Evolutionary conservation across 768 basidiomycete genomes (phyloP).

Genomic region (Xerocomus potaroensis): DNA sequence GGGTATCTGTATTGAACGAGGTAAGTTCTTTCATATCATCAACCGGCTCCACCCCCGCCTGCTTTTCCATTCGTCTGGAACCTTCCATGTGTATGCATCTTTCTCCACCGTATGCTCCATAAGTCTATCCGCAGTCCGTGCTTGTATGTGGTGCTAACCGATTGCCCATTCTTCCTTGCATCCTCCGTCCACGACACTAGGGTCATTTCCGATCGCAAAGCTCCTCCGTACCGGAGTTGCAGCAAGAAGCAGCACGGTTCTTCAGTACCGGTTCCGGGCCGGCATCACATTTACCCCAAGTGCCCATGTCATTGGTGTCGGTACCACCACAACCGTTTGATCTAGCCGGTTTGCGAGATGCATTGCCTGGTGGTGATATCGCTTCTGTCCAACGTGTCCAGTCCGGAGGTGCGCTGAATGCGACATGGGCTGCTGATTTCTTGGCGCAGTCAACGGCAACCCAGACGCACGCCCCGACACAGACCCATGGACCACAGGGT

Average conservation of each 20-base stretch:
- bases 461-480: not conserved
- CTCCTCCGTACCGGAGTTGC: constrained; percentile 36
- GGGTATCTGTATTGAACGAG: constrained; percentile 47
- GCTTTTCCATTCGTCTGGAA: constrained; percentile 2
- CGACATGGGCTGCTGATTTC: constrained; percentile 66
- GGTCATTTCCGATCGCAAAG: constrained; percentile 54
- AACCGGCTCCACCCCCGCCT: constrained; percentile 6
- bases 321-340: constrained; percentile 47
- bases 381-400: constrained; percentile 14
- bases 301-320: constrained; percentile 17
- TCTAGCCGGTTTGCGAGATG: constrained; percentile 39
- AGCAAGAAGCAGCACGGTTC: constrained; percentile 69
- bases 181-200: constrained; percentile 30
- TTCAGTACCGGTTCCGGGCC: constrained; percentile 39
- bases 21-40: constrained; percentile 34
- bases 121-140: not conserved
- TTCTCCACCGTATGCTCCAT: too few relatives aligned
- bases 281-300: constrained; percentile 24
- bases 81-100: too few relatives aligned
- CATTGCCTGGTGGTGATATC: constrained; percentile 12
- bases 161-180: not conserved
- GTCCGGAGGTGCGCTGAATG: constrained; percentile 10
- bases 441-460: constrained; percentile 30
- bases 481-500: constrained; percentile 14
- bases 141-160: not conserved